phyloP scores from a whole-genome alignment of 202 grass and related monocot genomes.

The Musa balbisiana region DNA sequence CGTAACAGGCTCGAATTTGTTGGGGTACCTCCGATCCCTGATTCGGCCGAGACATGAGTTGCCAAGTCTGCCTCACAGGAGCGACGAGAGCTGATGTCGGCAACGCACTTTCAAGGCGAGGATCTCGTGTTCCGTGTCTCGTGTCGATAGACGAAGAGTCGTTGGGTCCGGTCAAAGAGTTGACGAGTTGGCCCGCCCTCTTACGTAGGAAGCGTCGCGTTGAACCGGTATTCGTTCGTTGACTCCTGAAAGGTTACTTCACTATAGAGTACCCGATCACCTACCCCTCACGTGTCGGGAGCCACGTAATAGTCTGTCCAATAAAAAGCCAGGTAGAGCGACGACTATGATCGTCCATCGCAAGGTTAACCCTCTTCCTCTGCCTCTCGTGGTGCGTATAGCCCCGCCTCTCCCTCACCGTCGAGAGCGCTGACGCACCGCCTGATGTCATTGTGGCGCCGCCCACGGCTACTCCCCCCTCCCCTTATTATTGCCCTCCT shows the following conservation, averaged over 20 bases:
- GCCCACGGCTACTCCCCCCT: too few species aligned
- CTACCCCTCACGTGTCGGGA: too few species aligned
- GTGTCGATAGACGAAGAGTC: neutral
- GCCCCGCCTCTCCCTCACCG: neutral
- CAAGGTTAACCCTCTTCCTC: neutral
- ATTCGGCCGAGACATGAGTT: neutral
- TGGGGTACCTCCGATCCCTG: neutral
- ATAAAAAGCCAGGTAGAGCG: too few species aligned
- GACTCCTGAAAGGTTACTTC: neutral
- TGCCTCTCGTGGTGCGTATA: neutral
- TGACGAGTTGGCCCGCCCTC: conserved; percentile 27
- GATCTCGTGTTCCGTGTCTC: neutral
- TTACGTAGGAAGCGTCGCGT: conserved; percentile 40
- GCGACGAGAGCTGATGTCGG: neutral
- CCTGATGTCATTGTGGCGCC: conserved; percentile 44
- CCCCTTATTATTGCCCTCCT: conserved; percentile 35
- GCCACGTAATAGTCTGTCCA: neutral
- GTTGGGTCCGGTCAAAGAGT: neutral
- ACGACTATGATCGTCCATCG: neutral
- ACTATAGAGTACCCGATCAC: neutral
- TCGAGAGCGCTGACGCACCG: conserved; percentile 61
- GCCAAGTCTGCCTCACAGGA: too few species aligned
- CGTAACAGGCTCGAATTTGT: neutral
- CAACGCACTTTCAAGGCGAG: neutral
- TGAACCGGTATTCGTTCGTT: conserved; percentile 3